Evolutionary conservation across 1,284 basidiomycete genomes (phyloP).

Genomic region (Trichosporon sp.): DNA sequence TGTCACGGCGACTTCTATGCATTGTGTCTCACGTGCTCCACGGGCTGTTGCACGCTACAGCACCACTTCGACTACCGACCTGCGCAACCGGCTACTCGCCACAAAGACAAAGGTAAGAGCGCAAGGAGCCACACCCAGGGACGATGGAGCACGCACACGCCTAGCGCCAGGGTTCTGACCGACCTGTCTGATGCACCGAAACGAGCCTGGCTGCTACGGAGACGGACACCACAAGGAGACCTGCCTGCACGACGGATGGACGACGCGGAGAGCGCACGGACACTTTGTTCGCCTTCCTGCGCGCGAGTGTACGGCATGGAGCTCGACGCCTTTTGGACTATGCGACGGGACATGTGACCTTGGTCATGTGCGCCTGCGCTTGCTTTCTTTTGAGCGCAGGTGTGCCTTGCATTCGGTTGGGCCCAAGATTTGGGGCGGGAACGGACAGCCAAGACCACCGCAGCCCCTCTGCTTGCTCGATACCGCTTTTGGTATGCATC

Average conservation of each 20-base stretch:
- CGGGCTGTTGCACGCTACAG: too few relatives aligned
- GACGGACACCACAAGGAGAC: not conserved
- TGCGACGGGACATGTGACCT: conserved; percentile 7
- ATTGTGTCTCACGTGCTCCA: not conserved
- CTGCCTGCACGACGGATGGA: not conserved
- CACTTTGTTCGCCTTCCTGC: not conserved
- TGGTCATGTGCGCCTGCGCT: not conserved
- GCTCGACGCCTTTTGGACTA: not conserved
- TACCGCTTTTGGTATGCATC: not conserved
- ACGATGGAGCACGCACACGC: not conserved
- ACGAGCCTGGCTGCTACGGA: not conserved
- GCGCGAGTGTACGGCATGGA: conserved; percentile 2
- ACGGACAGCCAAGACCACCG: not conserved
- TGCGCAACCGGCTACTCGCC: not conserved
- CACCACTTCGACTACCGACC: too few relatives aligned
- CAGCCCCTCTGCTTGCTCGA: not conserved
- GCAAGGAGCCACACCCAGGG: not conserved
- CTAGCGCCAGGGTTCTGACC: not conserved
- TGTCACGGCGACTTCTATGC: not conserved
- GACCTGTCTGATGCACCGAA: not conserved
- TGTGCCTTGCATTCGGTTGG: not conserved
- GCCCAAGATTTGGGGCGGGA: not conserved
- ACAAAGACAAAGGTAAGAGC: not conserved
- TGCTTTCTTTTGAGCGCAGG: not conserved
- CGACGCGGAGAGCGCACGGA: conserved; percentile 9